phyloP scores from a whole-genome alignment of 768 basidiomycete genomes.

The Tubosaeta sp. region DNA sequence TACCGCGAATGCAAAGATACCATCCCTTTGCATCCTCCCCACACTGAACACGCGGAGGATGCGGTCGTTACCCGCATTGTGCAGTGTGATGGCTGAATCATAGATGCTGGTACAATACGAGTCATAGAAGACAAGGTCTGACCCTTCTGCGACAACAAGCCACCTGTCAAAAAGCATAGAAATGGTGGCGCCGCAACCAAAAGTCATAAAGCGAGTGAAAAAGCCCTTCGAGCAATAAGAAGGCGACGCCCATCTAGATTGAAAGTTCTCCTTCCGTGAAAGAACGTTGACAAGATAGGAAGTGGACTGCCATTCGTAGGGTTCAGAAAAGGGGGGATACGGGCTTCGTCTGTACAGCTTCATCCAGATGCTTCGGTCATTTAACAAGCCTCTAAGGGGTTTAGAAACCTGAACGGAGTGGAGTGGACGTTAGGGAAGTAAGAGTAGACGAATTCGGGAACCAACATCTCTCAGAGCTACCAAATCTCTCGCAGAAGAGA shows the following conservation, averaged over 20 bases:
- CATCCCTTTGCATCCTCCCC: neutral
- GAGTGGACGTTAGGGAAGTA: neutral
- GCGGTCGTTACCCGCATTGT: neutral
- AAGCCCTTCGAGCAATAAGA: neutral
- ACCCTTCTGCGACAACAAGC: conserved; percentile 7
- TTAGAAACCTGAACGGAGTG: conserved; percentile 1
- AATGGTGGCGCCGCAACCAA: neutral
- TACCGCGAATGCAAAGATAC: conserved; percentile 6
- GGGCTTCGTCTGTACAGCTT: neutral
- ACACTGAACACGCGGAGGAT: conserved; percentile 2
- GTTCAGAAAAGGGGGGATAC: conserved; percentile 3
- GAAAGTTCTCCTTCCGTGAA: neutral
- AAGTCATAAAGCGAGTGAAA: neutral
- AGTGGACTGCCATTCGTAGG: conserved; percentile 10
- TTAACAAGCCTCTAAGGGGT: neutral
- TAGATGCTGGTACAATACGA: neutral
- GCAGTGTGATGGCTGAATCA: neutral
- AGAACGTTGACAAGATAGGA: conserved; percentile 4
- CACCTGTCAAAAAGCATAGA: conserved; percentile 8
- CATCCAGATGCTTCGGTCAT: conserved; percentile 5
- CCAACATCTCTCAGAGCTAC: conserved; percentile 5
- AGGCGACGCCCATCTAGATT: conserved; percentile 6
- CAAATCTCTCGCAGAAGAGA: neutral
- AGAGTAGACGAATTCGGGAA: neutral
- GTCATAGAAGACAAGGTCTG: conserved; percentile 9